Evolutionary conservation across 768 basidiomycete species (phyloP).

Genomic region (Naganishia vishniacii): DNA sequence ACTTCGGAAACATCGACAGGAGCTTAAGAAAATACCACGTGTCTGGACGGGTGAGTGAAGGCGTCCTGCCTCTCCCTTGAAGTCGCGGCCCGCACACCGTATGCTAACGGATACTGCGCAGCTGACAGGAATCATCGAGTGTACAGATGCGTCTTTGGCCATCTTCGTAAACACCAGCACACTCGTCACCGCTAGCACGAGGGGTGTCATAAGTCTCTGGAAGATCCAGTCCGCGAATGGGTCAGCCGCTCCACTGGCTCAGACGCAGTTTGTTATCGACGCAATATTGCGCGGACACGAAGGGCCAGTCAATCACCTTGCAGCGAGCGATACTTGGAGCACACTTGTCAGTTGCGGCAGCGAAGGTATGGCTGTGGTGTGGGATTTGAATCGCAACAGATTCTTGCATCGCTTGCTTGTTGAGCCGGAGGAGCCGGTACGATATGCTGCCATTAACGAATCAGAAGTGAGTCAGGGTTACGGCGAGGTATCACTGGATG

Average conservation of each 20-base stretch:
- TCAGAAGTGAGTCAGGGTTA: slow-evolving; percentile 61
- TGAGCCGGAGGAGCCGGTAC: slow-evolving; percentile 62
- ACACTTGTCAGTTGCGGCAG: slow-evolving; percentile 73
- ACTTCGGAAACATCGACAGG: slow-evolving; percentile 41
- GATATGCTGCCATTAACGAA: slow-evolving; percentile 73
- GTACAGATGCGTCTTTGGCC: slow-evolving; percentile 49
- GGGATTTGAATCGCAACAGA: slow-evolving; percentile 79
- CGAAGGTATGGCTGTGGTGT: slow-evolving; percentile 78
- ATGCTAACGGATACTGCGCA: no score
- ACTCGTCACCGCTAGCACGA: slow-evolving; percentile 72
- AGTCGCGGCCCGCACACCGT: no score
- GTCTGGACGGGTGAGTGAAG: slow-evolving; percentile 8
- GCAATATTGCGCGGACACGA: slow-evolving; percentile 78
- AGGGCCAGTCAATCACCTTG: slow-evolving; percentile 61
- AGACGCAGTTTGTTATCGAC: slow-evolving; percentile 52
- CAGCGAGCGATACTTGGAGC: slow-evolving; percentile 76
- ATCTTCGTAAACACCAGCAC: slow-evolving; percentile 67
- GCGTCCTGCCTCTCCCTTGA: no score
- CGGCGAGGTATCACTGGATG: not conserved
- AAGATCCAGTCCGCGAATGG: slow-evolving; percentile 54
- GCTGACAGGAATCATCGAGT: slow-evolving; percentile 55
- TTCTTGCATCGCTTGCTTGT: slow-evolving; percentile 68
- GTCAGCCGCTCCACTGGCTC: slow-evolving; percentile 35
- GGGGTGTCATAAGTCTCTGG: slow-evolving; percentile 81
- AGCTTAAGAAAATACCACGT: slow-evolving; percentile 25